Evolutionary conservation across 257 asterid species (phyloP).

Genomic region (Prunella vulgaris): DNA sequence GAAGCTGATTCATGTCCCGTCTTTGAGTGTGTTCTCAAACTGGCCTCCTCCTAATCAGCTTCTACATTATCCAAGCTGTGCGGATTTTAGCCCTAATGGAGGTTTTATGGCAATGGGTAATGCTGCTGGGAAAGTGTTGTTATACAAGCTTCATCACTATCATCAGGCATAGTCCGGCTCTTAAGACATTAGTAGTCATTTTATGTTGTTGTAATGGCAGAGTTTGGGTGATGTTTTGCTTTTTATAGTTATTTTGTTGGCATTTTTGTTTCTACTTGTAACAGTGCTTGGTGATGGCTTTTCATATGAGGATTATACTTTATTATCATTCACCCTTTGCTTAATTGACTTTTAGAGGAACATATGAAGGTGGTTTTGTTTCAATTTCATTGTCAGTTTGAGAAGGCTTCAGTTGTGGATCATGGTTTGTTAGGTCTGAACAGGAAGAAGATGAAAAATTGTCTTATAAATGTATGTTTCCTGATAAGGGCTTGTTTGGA

Average conservation of each 20-base stretch:
- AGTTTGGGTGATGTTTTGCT: neutral
- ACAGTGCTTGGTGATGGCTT: neutral
- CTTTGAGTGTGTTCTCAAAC: conserved; percentile 72
- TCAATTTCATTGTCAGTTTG: neutral
- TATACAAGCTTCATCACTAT: conserved; percentile 91
- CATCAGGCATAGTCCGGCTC: conserved; percentile 47
- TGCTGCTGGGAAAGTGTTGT: conserved; percentile 72
- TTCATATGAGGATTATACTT: neutral
- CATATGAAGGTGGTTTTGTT: neutral
- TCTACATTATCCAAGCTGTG: conserved; percentile 55
- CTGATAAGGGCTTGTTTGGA: neutral
- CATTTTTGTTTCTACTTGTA: neutral
- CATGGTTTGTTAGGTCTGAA: neutral
- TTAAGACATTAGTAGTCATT: neutral
- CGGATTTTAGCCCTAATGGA: conserved; percentile 90
- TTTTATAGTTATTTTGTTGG: neutral
- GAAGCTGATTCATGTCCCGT: conserved; percentile 71
- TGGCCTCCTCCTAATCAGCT: conserved; percentile 63
- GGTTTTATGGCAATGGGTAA: conserved; percentile 89
- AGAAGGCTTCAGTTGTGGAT: neutral
- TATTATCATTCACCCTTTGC: neutral
- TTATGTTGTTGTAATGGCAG: neutral
- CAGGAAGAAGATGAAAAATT: neutral
- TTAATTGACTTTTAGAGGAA: neutral
- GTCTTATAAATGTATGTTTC: neutral